These are phyloP conservation scores for Aspergillus clavatus DNA, from an alignment of 2,329 filamentous ascomycete genomes.

Conservation along the genomic window DNA sequence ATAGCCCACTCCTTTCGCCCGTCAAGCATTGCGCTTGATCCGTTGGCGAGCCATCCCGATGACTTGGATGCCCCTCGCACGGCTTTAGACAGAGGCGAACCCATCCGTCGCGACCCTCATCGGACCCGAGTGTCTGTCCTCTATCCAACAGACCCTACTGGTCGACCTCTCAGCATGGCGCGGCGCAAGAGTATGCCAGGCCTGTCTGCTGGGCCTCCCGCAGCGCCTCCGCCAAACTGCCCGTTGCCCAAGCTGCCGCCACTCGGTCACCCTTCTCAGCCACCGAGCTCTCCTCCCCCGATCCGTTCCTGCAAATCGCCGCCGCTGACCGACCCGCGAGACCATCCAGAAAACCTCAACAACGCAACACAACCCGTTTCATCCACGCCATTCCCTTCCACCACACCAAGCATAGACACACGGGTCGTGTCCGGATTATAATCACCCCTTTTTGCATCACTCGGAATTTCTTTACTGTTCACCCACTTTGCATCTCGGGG, in stretches of 20 bases:
- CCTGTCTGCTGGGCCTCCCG: slow-evolving; percentile 26
- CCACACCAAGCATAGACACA: neutral
- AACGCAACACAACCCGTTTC: neutral
- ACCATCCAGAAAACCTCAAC: neutral
- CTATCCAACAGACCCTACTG: slow-evolving; percentile 3
- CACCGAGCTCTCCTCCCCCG: neutral
- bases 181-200: slow-evolving; percentile 34
- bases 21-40: slow-evolving; percentile 14
- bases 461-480: neutral
- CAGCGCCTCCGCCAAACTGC: slow-evolving; percentile 30
- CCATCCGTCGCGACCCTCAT: slow-evolving; percentile 4
- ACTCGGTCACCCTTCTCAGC: slow-evolving; percentile 6
- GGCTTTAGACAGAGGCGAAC: neutral
- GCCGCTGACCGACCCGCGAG: slow-evolving; percentile 2
- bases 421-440: neutral
- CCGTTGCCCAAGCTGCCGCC: slow-evolving; percentile 32
- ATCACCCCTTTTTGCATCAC: neutral
- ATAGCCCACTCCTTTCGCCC: slow-evolving; percentile 18
- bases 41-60: slow-evolving; percentile 5
- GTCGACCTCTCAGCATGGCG: slow-evolving; percentile 14
- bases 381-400: neutral
- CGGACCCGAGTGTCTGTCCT: slow-evolving; percentile 14
- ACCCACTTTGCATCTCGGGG: neutral
- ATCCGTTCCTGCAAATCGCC: slow-evolving; percentile 7
- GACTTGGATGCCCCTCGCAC: slow-evolving; percentile 5